These are phyloP conservation scores for Paecilomyces sp. DNA, from an alignment of 2,329 filamentous ascomycete species.

Conservation along the genomic window DNA sequence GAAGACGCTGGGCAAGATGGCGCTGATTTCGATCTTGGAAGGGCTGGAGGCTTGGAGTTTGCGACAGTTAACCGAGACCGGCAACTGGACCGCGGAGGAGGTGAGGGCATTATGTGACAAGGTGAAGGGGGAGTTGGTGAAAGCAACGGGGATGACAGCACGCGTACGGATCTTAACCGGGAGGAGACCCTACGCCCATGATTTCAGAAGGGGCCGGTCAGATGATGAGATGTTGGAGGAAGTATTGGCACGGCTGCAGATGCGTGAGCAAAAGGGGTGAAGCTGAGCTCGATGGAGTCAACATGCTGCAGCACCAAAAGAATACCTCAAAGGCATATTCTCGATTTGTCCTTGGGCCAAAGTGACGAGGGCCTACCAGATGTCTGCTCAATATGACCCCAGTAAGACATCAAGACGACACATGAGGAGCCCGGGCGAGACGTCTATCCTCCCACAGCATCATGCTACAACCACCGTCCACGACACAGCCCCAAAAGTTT, in stretches of 20 bases:
- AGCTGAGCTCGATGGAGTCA: background rate
- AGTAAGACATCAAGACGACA: background rate
- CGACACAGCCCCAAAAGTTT: background rate
- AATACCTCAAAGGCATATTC: background rate
- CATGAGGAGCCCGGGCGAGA: background rate
- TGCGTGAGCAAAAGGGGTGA: background rate
- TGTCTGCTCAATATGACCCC: background rate
- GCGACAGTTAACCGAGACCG: conserved; percentile 25
- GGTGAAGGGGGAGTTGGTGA: conserved; percentile 29
- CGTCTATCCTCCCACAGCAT: background rate
- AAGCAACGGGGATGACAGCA: conserved; percentile 16
- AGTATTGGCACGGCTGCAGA: background rate
- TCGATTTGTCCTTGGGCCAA: background rate
- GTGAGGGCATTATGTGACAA: conserved; percentile 30
- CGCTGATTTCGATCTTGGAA: conserved; percentile 31
- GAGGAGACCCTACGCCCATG: conserved; percentile 17
- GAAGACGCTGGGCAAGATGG: conserved; percentile 35
- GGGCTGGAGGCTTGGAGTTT: conserved; percentile 32
- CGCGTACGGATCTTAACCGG: conserved; percentile 21
- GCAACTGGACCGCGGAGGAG: conserved; percentile 24
- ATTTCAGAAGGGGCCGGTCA: background rate
- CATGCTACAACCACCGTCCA: background rate
- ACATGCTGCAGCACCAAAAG: background rate
- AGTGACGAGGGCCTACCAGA: background rate
- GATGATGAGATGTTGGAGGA: background rate